phyloP scores from a whole-genome alignment of 139 green algal species.

The Chlorella sp. region DNA sequence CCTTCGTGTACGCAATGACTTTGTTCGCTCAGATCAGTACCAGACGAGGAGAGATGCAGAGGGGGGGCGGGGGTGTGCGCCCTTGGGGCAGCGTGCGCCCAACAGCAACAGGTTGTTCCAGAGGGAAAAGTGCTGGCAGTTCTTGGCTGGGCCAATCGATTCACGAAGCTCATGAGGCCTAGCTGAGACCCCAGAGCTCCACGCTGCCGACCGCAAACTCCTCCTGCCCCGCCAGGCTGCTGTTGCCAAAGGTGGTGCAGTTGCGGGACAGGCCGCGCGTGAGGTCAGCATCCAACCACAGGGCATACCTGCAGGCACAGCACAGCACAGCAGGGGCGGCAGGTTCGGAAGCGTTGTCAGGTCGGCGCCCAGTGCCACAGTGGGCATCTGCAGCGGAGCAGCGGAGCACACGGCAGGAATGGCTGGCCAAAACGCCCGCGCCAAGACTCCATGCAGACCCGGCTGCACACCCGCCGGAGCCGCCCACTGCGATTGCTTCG shows the following conservation, averaged over 20 bases:
- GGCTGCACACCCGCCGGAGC: constrained; percentile 36
- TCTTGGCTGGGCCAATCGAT: too few relatives aligned
- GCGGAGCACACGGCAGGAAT: neutral
- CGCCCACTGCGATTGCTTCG: constrained; percentile 48
- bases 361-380: too few relatives aligned
- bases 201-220: constrained; percentile 46
- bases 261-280: constrained; percentile 24
- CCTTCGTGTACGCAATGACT: too few relatives aligned
- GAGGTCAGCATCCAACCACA: constrained; percentile 49
- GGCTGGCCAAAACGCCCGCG: too few relatives aligned
- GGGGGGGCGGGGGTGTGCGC: too few relatives aligned
- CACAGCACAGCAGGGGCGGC: neutral
- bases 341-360: neutral
- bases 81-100: too few relatives aligned
- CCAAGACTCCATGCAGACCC: neutral
- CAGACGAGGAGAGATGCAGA: too few relatives aligned
- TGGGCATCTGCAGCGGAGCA: too few relatives aligned
- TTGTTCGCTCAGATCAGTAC: too few relatives aligned
- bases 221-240: constrained; percentile 30
- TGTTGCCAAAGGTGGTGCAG: constrained; percentile 49
- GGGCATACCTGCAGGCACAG: constrained; percentile 41
- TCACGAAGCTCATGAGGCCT: neutral
- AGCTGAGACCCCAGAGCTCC: constrained; percentile 45
- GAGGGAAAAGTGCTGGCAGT: too few relatives aligned
- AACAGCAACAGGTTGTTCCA: too few relatives aligned